Base-by-base conservation (phyloP, 371 early-diverging fungal species). In the Mucor mucedo region DNA sequence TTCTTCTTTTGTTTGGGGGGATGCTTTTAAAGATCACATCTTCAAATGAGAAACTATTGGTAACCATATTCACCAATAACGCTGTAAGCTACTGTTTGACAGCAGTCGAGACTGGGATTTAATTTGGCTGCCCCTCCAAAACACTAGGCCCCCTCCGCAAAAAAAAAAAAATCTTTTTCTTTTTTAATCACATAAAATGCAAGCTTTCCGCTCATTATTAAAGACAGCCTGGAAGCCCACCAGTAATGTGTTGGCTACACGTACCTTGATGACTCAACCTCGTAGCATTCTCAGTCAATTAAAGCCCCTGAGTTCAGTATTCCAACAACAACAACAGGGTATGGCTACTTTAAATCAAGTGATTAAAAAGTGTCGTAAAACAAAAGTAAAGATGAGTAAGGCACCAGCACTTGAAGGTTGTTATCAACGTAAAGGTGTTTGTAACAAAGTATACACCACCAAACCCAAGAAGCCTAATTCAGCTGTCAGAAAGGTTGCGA, bases 291-390 rank as follows among this genome's bases (percentile, higher is more conserved):
- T 71, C 47, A 63, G 71, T 49, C 67, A 67, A 55, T 62, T 66
- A 41, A 65, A 63, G 39, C 66, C 66, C 11, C 33, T 52, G 38
- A 44, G 38, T n/a, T 35, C 44, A 29, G 56, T 42, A 6, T 58
- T 60, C 21, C 54, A 57, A 50, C 73, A 78, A 35, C 82, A 81
- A 58, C 68, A 66, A 44, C 69, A 72, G 5, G 63, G 66, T 65
- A 92, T 90, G 90, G 95, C 96, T n/a, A 96, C 98, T 1, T 83
- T 98, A 50, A 96, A 95, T 79, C 98, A 98, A 71, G 95, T 95
- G 44, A 95, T 97, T 66, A 88, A 91, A 40, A 93, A 93, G 58
- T 82, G 84, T 66, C 93, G 98, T 58, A 94, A 93, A 76, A 73
- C 82, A 30, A 85, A 84, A 59, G 70, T 70, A 41, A 87, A 84